Conservation (phyloP, 306 rosid genomes). For the Geum urbanum region DNA sequence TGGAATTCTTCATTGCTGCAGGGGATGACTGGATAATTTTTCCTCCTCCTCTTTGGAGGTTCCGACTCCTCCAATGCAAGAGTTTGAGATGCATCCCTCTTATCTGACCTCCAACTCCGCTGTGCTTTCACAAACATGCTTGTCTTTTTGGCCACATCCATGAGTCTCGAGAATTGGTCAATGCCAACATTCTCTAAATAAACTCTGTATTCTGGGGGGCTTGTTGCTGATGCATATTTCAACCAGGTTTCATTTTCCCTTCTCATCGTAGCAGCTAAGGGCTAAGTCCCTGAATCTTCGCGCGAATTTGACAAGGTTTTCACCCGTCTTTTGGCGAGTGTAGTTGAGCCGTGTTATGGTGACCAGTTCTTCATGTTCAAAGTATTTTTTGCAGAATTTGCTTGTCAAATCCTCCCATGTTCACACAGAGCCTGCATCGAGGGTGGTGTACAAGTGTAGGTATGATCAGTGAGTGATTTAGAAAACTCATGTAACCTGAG, state of each 20-base stretch:
- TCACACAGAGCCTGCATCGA: neutral
- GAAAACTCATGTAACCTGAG: neutral
- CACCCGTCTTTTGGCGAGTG: neutral
- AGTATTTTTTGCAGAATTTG: neutral
- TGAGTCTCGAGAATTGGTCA: neutral
- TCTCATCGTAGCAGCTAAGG: neutral
- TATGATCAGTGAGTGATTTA: neutral
- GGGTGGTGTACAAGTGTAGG: constrained; percentile 1
- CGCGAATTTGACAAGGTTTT: neutral
- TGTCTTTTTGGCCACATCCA: neutral
- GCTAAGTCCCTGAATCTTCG: neutral
- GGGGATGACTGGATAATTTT: too few species aligned
- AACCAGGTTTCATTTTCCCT: neutral
- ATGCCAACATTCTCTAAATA: neutral
- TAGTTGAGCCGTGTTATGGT: neutral
- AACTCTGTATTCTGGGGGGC: neutral
- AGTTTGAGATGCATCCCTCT: neutral
- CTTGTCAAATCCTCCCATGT: neutral
- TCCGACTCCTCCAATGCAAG: neutral
- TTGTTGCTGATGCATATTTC: neutral
- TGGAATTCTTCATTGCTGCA: neutral
- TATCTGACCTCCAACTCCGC: neutral
- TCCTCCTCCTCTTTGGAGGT: neutral
- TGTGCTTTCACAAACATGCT: neutral
- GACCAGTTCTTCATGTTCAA: neutral